Conservation (phyloP, 768 basidiomycete species). For the Clitopilus hobsonii region DNA sequence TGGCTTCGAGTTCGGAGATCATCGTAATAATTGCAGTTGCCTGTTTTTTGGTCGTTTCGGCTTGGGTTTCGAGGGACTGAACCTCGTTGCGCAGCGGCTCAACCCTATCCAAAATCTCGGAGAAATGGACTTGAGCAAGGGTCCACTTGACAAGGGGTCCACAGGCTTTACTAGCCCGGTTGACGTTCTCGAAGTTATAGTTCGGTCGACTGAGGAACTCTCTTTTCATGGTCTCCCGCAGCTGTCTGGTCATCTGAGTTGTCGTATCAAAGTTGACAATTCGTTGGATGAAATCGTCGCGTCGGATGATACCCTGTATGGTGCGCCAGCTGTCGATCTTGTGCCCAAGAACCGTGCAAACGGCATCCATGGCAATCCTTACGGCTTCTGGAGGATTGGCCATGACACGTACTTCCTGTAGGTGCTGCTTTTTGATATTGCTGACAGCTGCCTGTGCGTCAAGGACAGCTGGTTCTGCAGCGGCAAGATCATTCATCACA, state of each 20-base stretch:
- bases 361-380: slow-evolving; percentile 97
- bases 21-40: slow-evolving; percentile 86
- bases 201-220: slow-evolving; percentile 89
- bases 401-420: slow-evolving; percentile 97
- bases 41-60: slow-evolving; percentile 93
- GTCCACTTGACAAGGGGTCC: slow-evolving; percentile 99
- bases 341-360: slow-evolving; percentile 93
- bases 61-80: slow-evolving; percentile 86
- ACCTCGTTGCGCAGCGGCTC: slow-evolving; percentile 96
- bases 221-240: slow-evolving; percentile 88
- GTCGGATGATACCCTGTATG: slow-evolving; percentile 91
- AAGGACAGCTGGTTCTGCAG: slow-evolving; percentile 94
- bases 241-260: slow-evolving; percentile 80
- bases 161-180: slow-evolving; percentile 94
- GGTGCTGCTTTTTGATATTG: slow-evolving; percentile 91
- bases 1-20: slow-evolving; percentile 87
- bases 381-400: slow-evolving; percentile 97
- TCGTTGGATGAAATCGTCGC: slow-evolving; percentile 93
- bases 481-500: slow-evolving; percentile 93
- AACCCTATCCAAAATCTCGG: slow-evolving; percentile 95
- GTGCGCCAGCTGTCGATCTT: slow-evolving; percentile 97
- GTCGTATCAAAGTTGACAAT: slow-evolving; percentile 96
- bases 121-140: slow-evolving; percentile 93
- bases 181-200: slow-evolving; percentile 93
- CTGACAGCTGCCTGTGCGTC: slow-evolving; percentile 96